A percentile compares a stretch with the other conserved stretches of the same genome.
Conservation (phyloP, 352 stramenopile species). For the Peronosclerospora sorghi region DNA sequence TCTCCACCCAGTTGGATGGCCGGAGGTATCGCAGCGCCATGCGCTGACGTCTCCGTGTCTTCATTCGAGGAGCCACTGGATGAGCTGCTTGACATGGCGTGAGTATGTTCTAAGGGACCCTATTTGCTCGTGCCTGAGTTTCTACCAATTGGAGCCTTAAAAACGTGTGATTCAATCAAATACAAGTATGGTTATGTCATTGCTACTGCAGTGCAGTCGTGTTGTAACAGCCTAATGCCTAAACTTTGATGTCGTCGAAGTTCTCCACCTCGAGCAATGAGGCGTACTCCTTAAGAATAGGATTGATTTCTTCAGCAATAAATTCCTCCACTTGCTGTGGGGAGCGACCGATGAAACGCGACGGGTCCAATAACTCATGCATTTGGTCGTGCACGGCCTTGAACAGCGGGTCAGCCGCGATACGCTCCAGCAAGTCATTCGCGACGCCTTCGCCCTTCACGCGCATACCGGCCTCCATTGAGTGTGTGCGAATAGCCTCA, state of each 20-base stretch:
- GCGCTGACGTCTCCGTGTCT: conserved; percentile 12
- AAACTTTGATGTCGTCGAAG: conserved; percentile 95
- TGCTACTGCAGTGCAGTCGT: background rate
- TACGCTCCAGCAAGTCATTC: conserved; percentile 97
- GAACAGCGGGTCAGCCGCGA: conserved; percentile 91
- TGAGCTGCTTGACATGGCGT: conserved; percentile 36
- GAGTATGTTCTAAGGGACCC: conserved; percentile 17
- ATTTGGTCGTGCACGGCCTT: conserved; percentile 92
- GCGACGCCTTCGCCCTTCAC: conserved; percentile 96
- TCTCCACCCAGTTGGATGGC: conserved; percentile 22
- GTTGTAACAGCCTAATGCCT: conserved; percentile 48
- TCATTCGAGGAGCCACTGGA: conserved; percentile 32
- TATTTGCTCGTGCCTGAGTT: background rate
- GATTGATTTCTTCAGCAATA: conserved; percentile 88
- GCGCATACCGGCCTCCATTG: conserved; percentile 94
- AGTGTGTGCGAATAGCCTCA: conserved; percentile 97
- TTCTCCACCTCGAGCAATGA: conserved; percentile 85
- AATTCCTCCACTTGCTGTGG: conserved; percentile 95
- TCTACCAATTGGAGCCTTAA: conserved; percentile 1
- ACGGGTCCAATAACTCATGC: conserved; percentile 92
- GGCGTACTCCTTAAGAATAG: conserved; percentile 87
- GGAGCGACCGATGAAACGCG: conserved; percentile 95
- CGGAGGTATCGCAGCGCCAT: conserved; percentile 4
- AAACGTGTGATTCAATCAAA: background rate
- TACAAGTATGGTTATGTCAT: background rate